phyloP scores from a whole-genome alignment of 2,329 filamentous ascomycete genomes.

The Monilinia polystroma region DNA sequence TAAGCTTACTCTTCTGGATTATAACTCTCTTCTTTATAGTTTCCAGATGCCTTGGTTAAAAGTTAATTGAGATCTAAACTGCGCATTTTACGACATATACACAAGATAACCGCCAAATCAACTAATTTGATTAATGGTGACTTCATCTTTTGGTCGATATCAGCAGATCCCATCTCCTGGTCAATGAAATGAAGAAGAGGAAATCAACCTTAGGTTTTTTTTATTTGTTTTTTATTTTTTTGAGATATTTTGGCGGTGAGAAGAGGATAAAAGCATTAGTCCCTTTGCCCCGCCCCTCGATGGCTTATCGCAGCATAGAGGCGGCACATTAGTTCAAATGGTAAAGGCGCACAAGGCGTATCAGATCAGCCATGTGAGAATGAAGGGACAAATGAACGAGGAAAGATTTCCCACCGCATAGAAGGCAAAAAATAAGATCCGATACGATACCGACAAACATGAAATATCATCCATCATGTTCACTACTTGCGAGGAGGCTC shows the following conservation, averaged over 20 bases:
- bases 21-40: background rate
- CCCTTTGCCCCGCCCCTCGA: slow-evolving; percentile 6
- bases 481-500: background rate
- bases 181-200: background rate
- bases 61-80: background rate
- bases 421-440: slow-evolving; percentile 7
- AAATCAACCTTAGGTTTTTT: background rate
- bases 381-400: background rate
- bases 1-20: slow-evolving; percentile 8
- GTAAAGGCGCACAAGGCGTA: slow-evolving; percentile 19
- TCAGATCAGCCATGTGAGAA: slow-evolving; percentile 7
- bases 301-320: slow-evolving; percentile 17
- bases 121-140: no score
- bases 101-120: no score
- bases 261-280: background rate
- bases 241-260: slow-evolving; percentile 1
- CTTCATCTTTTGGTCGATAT: no score
- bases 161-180: background rate
- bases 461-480: background rate
- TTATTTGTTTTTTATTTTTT: background rate
- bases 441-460: slow-evolving; percentile 1
- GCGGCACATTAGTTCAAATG: slow-evolving; percentile 1
- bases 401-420: background rate
- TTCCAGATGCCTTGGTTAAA: background rate
- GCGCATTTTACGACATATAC: background rate